Evolutionary conservation across 495 filamentous ascomycete genomes (phyloP), one percentile per base, ranked within the genome.

Genomic region (Penicillium longicatenatum): DNA sequence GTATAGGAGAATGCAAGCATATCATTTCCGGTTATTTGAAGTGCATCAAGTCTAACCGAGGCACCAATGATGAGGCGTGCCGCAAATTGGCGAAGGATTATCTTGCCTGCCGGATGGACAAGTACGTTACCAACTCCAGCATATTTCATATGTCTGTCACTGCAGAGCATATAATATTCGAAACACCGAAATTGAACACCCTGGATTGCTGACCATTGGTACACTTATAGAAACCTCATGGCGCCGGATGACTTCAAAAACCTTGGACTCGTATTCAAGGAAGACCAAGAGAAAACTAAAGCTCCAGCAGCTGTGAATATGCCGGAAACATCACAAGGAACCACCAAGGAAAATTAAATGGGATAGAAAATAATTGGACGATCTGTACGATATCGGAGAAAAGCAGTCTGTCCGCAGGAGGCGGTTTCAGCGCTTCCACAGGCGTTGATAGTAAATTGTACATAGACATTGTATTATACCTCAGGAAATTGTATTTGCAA

Each of bases 191-290:
- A 17, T 39, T n/a, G 14, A 39, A 0, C 17, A 17, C 3, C 3
- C 7, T 14, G 37, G 21, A 29, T n/a, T 52, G 11, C 59, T 61
- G 47, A 66, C 47, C 35, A 11, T 35, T 22, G 52, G 44, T 44
- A 20, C 12, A 14, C 37, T 2, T 30, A 17, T 63, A 96, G 92
- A 66, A 96, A 97, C 68, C 79, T 98, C 31, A 98, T 98, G 94
- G 91, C 92, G 19, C 89, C 84, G 51, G 94, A 98, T 66, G 86
- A 93, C 52, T 91, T 97, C 66, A 89, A 89, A 73, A 98, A 98
- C 61, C 78, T 98, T 22, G 94, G 94, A 1, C 92, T 95, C 57
- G 75, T 76, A 12, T 89, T 91, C 29, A 74, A 81, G 43, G 69
- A 79, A 9, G 64, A 70, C 11, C 58, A 65, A 53, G n/a, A 50